Evolutionary conservation across 73 alveolate species (phyloP).

Genomic region (Tetrahymena elliotti): DNA sequence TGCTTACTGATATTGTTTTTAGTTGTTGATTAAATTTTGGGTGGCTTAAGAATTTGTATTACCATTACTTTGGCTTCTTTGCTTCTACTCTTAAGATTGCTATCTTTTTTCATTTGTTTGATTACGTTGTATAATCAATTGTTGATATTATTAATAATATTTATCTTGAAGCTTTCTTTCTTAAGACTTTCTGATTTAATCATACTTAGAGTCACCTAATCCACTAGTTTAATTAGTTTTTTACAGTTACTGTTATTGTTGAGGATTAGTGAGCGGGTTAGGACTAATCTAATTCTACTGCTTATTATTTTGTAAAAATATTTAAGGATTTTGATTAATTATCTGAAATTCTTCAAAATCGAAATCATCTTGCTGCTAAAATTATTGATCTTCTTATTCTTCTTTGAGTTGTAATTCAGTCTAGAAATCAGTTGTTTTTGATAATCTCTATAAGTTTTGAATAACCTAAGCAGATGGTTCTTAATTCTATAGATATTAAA

Average conservation of each 20-base stretch:
- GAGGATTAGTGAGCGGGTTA: not conserved
- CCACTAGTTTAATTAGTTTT: not conserved
- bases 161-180: not conserved
- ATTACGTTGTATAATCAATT: not conserved
- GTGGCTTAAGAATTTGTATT: not conserved
- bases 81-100: not conserved
- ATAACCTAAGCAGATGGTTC: not conserved
- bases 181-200: not conserved
- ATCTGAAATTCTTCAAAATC: not conserved
- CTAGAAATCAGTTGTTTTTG: not conserved
- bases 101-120: not conserved
- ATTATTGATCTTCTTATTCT: not conserved
- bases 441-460: not conserved
- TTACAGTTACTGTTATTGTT: not conserved
- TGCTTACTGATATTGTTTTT: not conserved
- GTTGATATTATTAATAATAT: not conserved
- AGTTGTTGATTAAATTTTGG: not conserved
- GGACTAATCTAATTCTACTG: not conserved
- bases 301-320: not conserved
- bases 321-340: not conserved
- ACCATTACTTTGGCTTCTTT: not conserved
- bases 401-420: not conserved
- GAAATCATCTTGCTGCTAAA: not conserved
- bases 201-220: not conserved
- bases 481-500: not conserved